Evolutionary conservation across 169 alveolate genomes (phyloP).

Genomic region (Plasmodium vivax): DNA sequence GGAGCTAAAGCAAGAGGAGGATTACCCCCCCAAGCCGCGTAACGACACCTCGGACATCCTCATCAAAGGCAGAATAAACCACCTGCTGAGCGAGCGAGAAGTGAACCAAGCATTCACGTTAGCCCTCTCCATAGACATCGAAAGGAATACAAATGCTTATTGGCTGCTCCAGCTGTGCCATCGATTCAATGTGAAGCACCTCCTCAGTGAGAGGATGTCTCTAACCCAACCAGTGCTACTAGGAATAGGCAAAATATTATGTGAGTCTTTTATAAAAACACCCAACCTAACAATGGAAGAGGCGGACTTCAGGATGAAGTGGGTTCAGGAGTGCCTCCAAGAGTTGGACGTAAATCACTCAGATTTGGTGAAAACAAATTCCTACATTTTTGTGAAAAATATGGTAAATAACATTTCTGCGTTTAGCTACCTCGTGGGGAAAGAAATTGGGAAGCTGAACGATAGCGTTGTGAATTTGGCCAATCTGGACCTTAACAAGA

Average conservation of each 20-base stretch:
- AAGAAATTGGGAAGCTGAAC: background rate
- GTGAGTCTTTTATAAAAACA: slow-evolving; percentile 40
- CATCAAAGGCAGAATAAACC: slow-evolving; percentile 65
- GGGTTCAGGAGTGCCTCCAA: slow-evolving; percentile 36
- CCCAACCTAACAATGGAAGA: slow-evolving; percentile 10
- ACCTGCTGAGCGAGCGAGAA: slow-evolving; percentile 59
- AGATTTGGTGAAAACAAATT: slow-evolving; percentile 42
- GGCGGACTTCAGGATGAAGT: slow-evolving; percentile 37
- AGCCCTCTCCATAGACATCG: slow-evolving; percentile 64
- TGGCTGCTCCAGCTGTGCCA: slow-evolving; percentile 60
- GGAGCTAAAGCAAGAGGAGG: slow-evolving; percentile 10
- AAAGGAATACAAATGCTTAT: slow-evolving; percentile 43
- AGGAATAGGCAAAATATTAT: slow-evolving; percentile 53
- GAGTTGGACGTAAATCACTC: slow-evolving; percentile 29
- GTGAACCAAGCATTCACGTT: slow-evolving; percentile 57
- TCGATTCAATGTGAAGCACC: slow-evolving; percentile 12
- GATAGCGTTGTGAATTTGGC: background rate
- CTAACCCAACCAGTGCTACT: slow-evolving; percentile 65
- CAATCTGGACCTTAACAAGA: background rate
- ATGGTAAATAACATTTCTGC: slow-evolving; percentile 37
- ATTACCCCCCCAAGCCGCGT: background rate
- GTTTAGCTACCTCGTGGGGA: slow-evolving; percentile 32
- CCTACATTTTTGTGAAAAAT: slow-evolving; percentile 46
- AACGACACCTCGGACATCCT: slow-evolving; percentile 28
- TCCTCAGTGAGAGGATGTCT: background rate